These are phyloP conservation scores for Porogramme epimiltina DNA, from an alignment of 1,284 basidiomycete species.

Conservation along the genomic window DNA sequence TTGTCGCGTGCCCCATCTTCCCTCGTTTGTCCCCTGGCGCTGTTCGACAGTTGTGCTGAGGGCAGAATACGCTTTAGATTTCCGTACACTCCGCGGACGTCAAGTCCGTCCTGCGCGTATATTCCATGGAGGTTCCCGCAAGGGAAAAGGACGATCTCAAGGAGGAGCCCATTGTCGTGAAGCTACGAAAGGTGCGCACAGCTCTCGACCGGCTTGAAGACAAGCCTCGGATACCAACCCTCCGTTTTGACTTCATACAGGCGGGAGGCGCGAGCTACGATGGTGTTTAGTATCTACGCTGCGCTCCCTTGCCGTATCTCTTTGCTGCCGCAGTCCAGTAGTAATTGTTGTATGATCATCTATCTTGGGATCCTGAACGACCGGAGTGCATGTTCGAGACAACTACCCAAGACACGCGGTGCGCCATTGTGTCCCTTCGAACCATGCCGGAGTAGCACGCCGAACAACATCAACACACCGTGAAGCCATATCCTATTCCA, in stretches of 20 bases:
- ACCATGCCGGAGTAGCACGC: too few relatives aligned
- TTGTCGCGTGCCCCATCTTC: too few relatives aligned
- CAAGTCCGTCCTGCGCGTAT: slow-evolving; percentile 76
- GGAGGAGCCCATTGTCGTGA: slow-evolving; percentile 75
- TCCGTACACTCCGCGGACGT: slow-evolving; percentile 88
- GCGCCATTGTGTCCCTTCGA: too few relatives aligned
- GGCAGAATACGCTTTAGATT: slow-evolving; percentile 55
- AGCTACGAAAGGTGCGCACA: slow-evolving; percentile 69
- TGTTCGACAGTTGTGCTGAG: neutral
- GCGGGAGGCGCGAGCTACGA: slow-evolving; percentile 84
- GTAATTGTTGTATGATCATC: slow-evolving; percentile 19
- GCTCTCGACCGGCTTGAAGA: neutral
- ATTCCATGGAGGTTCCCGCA: slow-evolving; percentile 85
- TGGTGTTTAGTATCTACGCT: slow-evolving; percentile 52
- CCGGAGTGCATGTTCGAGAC: too few relatives aligned
- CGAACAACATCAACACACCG: too few relatives aligned
- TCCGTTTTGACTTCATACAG: slow-evolving; percentile 37
- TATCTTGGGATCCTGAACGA: slow-evolving; percentile 6
- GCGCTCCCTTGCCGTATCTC: neutral
- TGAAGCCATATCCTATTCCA: too few relatives aligned
- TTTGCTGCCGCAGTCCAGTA: slow-evolving; percentile 11
- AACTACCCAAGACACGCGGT: too few relatives aligned
- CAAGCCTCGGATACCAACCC: slow-evolving; percentile 1
- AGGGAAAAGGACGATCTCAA: slow-evolving; percentile 80
- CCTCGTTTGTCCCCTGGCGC: neutral